Percentiles rank a stretch among this genome's conserved stretches.
Evolutionary conservation across 176 grass and related monocot genomes (phyloP).

Genomic region (Oryza rufipogon): DNA sequence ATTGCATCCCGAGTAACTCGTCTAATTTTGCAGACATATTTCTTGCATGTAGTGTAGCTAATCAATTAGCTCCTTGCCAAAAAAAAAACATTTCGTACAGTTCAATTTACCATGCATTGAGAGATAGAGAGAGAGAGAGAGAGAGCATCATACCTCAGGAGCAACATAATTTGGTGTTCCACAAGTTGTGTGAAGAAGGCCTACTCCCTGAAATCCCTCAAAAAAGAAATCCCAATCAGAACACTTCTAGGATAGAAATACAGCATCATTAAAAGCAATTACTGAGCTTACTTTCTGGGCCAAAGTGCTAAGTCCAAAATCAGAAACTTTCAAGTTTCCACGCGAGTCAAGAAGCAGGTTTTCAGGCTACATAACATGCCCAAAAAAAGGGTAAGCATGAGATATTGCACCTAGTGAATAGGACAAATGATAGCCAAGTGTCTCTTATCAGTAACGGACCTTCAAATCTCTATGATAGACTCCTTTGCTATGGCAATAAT

Average conservation of each 20-base stretch:
- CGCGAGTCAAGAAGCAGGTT: conserved; percentile 86
- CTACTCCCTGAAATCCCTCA: conserved; percentile 54
- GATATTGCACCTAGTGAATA: conserved; percentile 19
- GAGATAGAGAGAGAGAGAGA: background rate
- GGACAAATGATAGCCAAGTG: background rate
- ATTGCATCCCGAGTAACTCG: background rate
- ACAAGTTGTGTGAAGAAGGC: conserved; percentile 86
- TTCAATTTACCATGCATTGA: conserved; percentile 1
- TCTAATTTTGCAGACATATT: background rate
- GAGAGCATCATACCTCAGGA: conserved; percentile 71
- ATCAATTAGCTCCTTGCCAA: background rate
- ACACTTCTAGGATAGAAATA: conserved; percentile 20
- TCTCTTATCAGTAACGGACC: conserved; percentile 48
- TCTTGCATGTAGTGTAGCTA: background rate
- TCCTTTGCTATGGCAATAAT: conserved; percentile 92
- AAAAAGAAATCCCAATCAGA: conserved; percentile 39
- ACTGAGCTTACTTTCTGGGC: conserved; percentile 67
- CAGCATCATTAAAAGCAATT: conserved; percentile 24
- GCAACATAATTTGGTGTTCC: conserved; percentile 97
- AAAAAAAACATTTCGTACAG: background rate
- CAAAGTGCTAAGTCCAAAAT: conserved; percentile 92
- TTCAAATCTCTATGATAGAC: conserved; percentile 97
- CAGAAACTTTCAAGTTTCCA: conserved; percentile 93
- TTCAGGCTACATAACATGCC: conserved; percentile 72
- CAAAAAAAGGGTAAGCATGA: conserved; percentile 23